Percentiles rank a stretch among this genome's conserved stretches.
Evolutionary conservation across 1,139 yeast genomes (phyloP).

Genomic region (Pichia sp.): DNA sequence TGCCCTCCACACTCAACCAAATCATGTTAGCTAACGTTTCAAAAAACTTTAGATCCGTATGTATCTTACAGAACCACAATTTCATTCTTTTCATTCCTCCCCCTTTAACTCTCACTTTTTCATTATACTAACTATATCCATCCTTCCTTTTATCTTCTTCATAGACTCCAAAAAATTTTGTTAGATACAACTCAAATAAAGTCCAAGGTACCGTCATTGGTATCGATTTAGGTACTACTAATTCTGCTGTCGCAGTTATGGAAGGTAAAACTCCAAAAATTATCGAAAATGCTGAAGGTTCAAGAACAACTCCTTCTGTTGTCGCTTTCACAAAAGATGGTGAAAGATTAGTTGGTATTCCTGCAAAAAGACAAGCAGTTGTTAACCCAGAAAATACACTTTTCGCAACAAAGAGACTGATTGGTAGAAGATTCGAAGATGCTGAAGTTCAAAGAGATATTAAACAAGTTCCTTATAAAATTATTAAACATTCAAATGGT

Average conservation of each 20-base stretch:
- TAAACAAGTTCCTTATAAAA: constrained; percentile 95
- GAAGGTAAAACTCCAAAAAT: constrained; percentile 96
- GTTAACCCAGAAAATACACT: constrained; percentile 97
- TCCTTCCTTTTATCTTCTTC: constrained; percentile 11
- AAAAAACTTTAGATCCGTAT: constrained; percentile 29
- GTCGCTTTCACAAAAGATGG: constrained; percentile 97
- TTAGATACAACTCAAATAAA: constrained; percentile 51
- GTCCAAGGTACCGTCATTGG: constrained; percentile 83
- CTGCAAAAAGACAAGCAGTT: constrained; percentile 98
- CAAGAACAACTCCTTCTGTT: constrained; percentile 97
- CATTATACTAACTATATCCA: constrained; percentile 15
- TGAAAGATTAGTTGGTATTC: constrained; percentile 94
- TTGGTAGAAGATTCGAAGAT: constrained; percentile 97
- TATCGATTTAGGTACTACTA: constrained; percentile 98
- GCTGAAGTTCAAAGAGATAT: constrained; percentile 94
- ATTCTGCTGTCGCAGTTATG: constrained; percentile 98
- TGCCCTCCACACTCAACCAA: constrained; percentile 1
- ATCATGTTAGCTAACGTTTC: constrained; percentile 29
- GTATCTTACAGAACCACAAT: too few relatives aligned
- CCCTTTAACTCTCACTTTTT: background rate
- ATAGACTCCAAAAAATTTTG: constrained; percentile 16
- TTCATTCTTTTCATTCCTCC: background rate
- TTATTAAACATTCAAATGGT: constrained; percentile 91
- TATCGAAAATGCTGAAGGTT: constrained; percentile 97
- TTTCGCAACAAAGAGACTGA: constrained; percentile 96